These are phyloP conservation scores for Choanephora cucurbitarum DNA, from an alignment of 371 early-diverging fungal genomes.

Conservation along the genomic window DNA sequence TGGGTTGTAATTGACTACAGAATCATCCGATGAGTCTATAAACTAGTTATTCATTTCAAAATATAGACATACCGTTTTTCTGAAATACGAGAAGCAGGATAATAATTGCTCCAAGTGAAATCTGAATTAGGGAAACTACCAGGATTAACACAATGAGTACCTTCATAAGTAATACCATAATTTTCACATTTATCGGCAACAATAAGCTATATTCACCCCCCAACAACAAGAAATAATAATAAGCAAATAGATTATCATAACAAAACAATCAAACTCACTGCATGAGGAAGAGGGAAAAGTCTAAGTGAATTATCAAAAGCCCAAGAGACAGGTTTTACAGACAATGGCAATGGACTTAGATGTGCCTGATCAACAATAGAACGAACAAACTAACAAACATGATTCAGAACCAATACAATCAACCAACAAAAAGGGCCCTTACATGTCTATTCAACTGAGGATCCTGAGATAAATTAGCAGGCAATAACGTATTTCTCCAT, in stretches of 20 bases:
- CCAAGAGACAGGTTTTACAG: slow-evolving; percentile 76
- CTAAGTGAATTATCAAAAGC: slow-evolving; percentile 81
- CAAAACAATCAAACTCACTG: slow-evolving; percentile 52
- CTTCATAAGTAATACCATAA: slow-evolving; percentile 73
- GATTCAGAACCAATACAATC: neutral
- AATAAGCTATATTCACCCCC: slow-evolving; percentile 74
- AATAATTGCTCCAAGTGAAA: slow-evolving; percentile 76
- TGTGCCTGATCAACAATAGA: slow-evolving; percentile 87
- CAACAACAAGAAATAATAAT: neutral
- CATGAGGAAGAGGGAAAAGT: slow-evolving; percentile 86
- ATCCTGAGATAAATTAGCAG: slow-evolving; percentile 49
- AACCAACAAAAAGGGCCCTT: slow-evolving; percentile 12
- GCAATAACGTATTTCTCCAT: slow-evolving; percentile 74
- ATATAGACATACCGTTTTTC: slow-evolving; percentile 60
- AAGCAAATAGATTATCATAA: neutral
- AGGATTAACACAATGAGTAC: slow-evolving; percentile 80
- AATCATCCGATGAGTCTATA: neutral
- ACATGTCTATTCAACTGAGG: slow-evolving; percentile 66
- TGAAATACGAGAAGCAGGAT: slow-evolving; percentile 62
- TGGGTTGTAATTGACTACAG: neutral
- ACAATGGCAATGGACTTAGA: slow-evolving; percentile 78
- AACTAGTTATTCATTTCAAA: slow-evolving; percentile 75
- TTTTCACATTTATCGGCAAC: slow-evolving; percentile 83
- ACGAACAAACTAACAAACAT: slow-evolving; percentile 67
- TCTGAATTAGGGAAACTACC: slow-evolving; percentile 81